Base-by-base conservation (phyloP, 805 yeast genomes). In the Starmera quercuum region DNA sequence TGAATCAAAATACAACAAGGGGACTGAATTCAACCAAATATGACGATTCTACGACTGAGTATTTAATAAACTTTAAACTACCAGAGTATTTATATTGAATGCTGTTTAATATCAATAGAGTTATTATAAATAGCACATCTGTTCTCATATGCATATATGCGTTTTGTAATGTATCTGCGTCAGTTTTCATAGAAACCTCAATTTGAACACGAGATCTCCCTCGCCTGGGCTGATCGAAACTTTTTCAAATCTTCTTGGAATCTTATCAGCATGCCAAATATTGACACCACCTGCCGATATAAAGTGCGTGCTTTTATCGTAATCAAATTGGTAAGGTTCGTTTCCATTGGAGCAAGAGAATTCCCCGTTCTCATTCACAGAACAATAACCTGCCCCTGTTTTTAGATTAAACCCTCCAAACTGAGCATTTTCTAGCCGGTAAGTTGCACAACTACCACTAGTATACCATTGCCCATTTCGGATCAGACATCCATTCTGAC, bases 381-480 rank as follows among this genome's bases (percentile, higher is more conserved):
- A 78, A 59, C 95, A 85, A 38, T 64, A 69, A 0, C 95, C 95
- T 47, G 69, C 74, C 24, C 83, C 71, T 1, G 90, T 70, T 35
- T 64, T 65, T 20, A 85, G 48, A 37, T 75, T 71, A 47, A 74
- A 71, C 13, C 90, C 90, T 4, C 92, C 94, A 56, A 75, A 76
- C 20, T 72, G 71, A 21, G 81, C 75, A 68, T 21, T 57, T 8
- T 11, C 49, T 18, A 83, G 46, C 18, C 66, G 66, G 59, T 68
- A 88, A 5, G 81, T 75, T 5, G 96, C 97, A 57, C 97, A 90
- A 0, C 92, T 75, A 1, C 96, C 96, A 26, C 61, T 54, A 5
- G 70, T 53, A 59, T 80, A 84, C 92, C 95, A 88, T 44, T 75
- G 71, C 4, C 98, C 98, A 49, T 75, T 83, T 39, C 83, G 74